Base-by-base conservation (phyloP, 352 stramenopile genomes). In the Globisporangium alternatum region DNA sequence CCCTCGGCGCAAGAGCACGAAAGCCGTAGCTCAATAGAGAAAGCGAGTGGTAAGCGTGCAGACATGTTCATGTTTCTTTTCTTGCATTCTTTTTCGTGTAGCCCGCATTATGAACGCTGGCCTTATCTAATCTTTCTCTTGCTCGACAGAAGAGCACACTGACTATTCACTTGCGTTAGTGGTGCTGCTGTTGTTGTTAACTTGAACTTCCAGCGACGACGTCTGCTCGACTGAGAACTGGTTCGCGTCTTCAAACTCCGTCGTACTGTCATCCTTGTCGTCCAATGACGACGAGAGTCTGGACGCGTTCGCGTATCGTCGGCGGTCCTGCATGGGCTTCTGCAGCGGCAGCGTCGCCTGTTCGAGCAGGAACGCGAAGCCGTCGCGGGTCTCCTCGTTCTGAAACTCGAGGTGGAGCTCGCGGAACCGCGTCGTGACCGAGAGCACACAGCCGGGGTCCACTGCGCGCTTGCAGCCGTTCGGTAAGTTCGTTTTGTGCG, bases 361-460 rank as follows among this genome's bases (percentile, higher is more conserved):
- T 52, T 91, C 71, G 0, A 93, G 68, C 67, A 91, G 66, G 65
- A 77, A 91, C 52, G 76, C 69, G 35, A 93, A 91, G 44, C 79
- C 81, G 71, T 93, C 75, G 35, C 84, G 81, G 10, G 76, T 63
- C 13, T 89, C 80, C 69, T 88, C 69, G 58, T 85, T 84, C 5
- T 80, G 53, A 49, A 93, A 88, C 64, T 89, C 82, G 10, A 93
- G 63, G 47, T 93, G 84, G 21, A 93, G 72, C 22, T 90, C 78
- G 25, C 83, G 81, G 56, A 81, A 83, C 9, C 78, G 76, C 7
- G 81, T 89, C 22, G 69, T 75, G 30, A 92, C 68, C 13, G 83
- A 86, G n/a, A 92, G 67, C 22, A 83, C 74, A 52, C 77, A 86
- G 22, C 72, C 67, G 6, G 76, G 66, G 35, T 90, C 78, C 31